Percentiles rank a stretch among this genome's conserved stretches.
phyloP scores from a whole-genome alignment of 2,329 filamentous ascomycete genomes.

The Neopestalotiopsis clavispora region DNA sequence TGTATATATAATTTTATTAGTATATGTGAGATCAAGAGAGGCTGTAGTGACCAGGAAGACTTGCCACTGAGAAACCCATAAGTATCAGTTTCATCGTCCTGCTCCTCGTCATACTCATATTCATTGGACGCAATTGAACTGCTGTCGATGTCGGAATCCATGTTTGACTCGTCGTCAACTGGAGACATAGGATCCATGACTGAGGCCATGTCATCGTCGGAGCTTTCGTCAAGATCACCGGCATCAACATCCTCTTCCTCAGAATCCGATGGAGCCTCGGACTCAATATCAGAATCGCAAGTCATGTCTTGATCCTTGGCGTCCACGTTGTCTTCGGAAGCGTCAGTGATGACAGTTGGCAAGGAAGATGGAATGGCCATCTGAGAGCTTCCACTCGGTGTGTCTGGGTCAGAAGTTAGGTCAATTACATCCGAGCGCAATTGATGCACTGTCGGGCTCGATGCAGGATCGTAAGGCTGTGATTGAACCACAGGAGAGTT shows the following conservation, averaged over 20 bases:
- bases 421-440: conserved; percentile 12
- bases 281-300: neutral
- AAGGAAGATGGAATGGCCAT: neutral
- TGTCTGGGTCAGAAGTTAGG: conserved; percentile 11
- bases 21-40: neutral
- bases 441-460: neutral
- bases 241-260: neutral
- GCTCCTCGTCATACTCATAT: neutral
- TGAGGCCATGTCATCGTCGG: neutral
- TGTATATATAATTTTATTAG: neutral
- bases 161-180: neutral
- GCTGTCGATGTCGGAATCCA: neutral
- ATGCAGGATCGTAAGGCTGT: neutral
- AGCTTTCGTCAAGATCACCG: neutral
- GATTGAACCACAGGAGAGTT: neutral
- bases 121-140: neutral
- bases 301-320: neutral
- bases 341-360: neutral
- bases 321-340: neutral
- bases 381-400: neutral
- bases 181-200: neutral
- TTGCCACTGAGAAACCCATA: neutral
- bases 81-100: neutral
- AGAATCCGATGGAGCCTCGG: neutral
- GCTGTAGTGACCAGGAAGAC: neutral